A percentile compares a stretch with the other conserved stretches of the same genome.
Conservation (phyloP, 192 early-diverging fungal genomes). For the Funneliformis geosporum region DNA sequence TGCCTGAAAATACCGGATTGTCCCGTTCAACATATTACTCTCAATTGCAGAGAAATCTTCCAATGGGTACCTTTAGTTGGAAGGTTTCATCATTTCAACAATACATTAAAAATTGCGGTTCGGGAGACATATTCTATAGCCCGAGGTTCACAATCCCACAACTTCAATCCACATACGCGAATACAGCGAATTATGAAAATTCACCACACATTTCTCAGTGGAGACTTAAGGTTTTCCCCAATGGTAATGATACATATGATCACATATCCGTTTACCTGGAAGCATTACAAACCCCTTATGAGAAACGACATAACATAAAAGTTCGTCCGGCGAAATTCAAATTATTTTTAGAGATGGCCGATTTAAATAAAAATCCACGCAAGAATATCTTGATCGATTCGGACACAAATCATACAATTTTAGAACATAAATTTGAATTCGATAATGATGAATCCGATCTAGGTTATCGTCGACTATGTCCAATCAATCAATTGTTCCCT, state of each 20-base stretch:
- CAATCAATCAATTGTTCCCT: background rate
- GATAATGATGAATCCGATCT: background rate
- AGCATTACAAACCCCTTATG: conserved; percentile 13
- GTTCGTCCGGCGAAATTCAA: background rate
- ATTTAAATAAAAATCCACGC: background rate
- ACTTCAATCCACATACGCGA: background rate
- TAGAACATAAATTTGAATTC: background rate
- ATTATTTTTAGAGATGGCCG: background rate
- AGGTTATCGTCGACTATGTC: background rate
- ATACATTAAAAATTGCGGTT: background rate
- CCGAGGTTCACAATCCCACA: background rate
- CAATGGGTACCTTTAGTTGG: background rate
- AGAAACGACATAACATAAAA: background rate
- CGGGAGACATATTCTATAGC: background rate
- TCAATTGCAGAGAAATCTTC: background rate
- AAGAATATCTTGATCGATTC: background rate
- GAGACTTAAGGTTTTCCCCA: background rate
- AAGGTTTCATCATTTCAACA: background rate
- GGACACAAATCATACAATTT: background rate
- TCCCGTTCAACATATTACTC: too few species aligned
- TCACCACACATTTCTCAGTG: background rate
- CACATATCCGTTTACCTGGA: background rate
- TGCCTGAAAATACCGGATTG: background rate
- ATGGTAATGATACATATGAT: background rate
- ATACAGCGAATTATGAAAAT: background rate